These are phyloP conservation scores for Spiromastix sp. DNA, from an alignment of 2,329 filamentous ascomycete genomes.

Conservation along the genomic window DNA sequence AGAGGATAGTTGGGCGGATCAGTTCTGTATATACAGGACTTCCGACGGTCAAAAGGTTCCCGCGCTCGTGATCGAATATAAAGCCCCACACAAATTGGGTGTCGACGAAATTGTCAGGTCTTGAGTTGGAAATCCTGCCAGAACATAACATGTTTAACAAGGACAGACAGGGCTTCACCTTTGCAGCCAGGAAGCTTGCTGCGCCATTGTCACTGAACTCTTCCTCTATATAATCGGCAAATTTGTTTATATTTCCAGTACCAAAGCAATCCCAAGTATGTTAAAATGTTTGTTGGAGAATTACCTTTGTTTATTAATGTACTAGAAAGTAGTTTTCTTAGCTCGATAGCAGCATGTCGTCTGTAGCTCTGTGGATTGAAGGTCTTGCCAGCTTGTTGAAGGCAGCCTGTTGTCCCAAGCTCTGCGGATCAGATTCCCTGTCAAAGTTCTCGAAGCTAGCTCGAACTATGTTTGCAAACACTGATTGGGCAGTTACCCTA, in stretches of 20 bases:
- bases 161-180: constrained; percentile 17
- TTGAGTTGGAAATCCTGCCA: constrained; percentile 25
- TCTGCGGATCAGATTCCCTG: no score
- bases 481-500: no score
- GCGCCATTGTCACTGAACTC: constrained; percentile 18
- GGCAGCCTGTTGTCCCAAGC: no score
- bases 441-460: no score
- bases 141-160: constrained; percentile 34
- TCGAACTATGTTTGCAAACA: no score
- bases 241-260: no score
- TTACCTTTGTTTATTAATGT: constrained; percentile 18
- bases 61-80: constrained; percentile 30
- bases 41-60: constrained; percentile 6
- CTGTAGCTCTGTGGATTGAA: no score
- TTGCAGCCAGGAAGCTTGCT: constrained; percentile 15
- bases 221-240: constrained; percentile 21
- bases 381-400: no score
- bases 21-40: constrained; percentile 2
- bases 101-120: constrained; percentile 28
- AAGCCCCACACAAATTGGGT: constrained; percentile 30
- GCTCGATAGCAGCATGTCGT: no score
- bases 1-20: background rate
- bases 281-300: no score
- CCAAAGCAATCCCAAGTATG: no score
- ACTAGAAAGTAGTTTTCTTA: constrained; percentile 23